Evolutionary conservation across 805 yeast genomes (phyloP), one percentile per base, ranked within the genome.

Genomic region (Ogataea neopini): DNA sequence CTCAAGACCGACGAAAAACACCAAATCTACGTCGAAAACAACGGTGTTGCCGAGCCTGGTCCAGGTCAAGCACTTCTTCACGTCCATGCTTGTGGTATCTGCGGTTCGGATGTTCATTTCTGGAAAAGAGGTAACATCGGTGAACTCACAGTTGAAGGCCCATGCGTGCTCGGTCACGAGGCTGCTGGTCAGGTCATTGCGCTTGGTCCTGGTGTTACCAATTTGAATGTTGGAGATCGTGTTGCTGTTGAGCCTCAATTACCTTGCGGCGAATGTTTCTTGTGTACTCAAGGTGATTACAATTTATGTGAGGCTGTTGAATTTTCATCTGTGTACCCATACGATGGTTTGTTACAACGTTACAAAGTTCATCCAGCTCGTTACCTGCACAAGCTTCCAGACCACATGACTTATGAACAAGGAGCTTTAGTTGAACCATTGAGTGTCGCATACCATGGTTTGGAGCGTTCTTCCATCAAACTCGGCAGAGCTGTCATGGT

Each of bases 41-140:
- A 50, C n/a, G 56, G 56, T 23, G 45, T 53, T 18, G 44, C 34
- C 2, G 37, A 40, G n/a, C 72, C 72, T 17, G 69, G 65, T 10
- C 53, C 57, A 10, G 69, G 66, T 17, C 70, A 73, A 48, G 87
- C 80, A 18, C 62, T 79, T n/a, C 75, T 83, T 30, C 81, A 79
- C 59, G 76, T 82, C 37, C 71, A 79, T 50, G 80, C 81, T 44
- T 81, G 87, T 10, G 90, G 89, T 23, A 83, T 84, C 56, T 84
- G 90, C 64, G 90, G 89, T 15, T 77, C 86, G 19, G 90, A 84
- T 63, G 73, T 83, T 51, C 89, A 84, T 62, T 82, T 81, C 67
- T 80, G 79, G 69, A 73, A 79, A 47, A 80, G 78, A 51, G 90
- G 89, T 37, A 73, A 71, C 48, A 83, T 83, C 49, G 88, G 81